A percentile compares a stretch with the other conserved stretches of the same genome.
phyloP scores from a whole-genome alignment of 1,284 basidiomycete species.

The Apiotrichum laibachii region DNA sequence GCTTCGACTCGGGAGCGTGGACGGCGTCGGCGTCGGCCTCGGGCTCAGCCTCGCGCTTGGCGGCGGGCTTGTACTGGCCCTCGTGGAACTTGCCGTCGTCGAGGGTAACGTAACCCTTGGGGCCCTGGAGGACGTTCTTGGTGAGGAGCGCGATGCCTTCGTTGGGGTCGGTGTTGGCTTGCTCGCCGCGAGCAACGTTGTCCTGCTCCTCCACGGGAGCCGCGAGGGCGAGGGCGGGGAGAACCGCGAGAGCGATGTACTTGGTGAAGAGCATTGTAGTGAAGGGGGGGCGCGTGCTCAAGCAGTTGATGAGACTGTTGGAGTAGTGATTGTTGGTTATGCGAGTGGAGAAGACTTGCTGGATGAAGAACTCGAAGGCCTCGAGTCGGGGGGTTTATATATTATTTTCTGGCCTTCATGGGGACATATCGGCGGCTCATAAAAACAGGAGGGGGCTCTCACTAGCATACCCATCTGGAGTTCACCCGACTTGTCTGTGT shows the following conservation, averaged over 20 bases:
- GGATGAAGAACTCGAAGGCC: background rate
- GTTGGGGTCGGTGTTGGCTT: background rate
- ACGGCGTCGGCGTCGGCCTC: too few species aligned
- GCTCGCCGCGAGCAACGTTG: too few species aligned
- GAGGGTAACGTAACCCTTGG: background rate
- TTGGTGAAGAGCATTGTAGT: slow-evolving; percentile 5
- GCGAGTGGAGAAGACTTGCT: background rate
- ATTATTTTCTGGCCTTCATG: background rate
- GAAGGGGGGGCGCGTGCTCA: too few species aligned
- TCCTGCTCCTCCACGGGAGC: background rate
- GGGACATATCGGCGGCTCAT: background rate
- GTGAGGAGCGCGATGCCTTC: background rate
- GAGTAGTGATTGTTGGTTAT: background rate
- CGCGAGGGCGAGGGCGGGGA: slow-evolving; percentile 1
- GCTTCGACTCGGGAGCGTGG: too few species aligned
- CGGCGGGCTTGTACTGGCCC: background rate
- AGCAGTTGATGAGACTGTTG: background rate
- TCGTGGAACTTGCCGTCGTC: background rate
- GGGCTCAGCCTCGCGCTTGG: background rate
- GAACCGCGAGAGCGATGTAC: background rate
- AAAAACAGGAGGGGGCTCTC: too few species aligned
- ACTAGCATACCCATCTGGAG: too few species aligned
- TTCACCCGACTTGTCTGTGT: too few species aligned
- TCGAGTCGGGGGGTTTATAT: background rate
- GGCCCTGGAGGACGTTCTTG: background rate